Evolutionary conservation across 108 stramenopile genomes (phyloP), one percentile per base, ranked within the genome.

Genomic region (Seminavis robusta): DNA sequence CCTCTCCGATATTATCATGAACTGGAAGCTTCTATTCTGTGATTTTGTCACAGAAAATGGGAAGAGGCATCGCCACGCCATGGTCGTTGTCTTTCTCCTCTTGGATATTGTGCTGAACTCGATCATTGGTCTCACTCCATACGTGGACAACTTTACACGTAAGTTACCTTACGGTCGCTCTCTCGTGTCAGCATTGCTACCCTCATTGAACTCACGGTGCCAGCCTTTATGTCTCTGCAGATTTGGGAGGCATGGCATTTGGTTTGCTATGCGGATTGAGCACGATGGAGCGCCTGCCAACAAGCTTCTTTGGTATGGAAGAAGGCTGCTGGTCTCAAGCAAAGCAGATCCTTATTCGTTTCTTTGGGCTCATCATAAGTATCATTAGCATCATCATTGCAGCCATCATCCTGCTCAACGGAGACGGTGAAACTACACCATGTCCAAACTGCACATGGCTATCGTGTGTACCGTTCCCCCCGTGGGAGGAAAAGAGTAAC

Each of bases 91-190:
- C 15, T 71, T 77, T 3, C 71, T 95, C 16, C 17, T 89, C 1
- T 45, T 95, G 3, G 91, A 91, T 53, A 93, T 93, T 51, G 51
- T 81, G 4, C 37, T 95, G 32, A 95, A 95, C 59, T 83, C 73
- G 34, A 51, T 89, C 19, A 80, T 94, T 44, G 93, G 93, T 24
- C 57, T 94, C 25, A 84, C 89, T 27, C 93, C 93, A 0, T 88
- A 81, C 52, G 80, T 95, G 29, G 94, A 95, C 64, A 95, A 95
- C 67, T 95, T 93, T 58, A 92, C 87, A 5, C 88, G 69, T 71
- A 63, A 71, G 69, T 71, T 31, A 15, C 32, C 44, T 2, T 47
- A 19, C 31, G 10, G 68, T 16, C 67, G 70, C 6, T 10, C 11
- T 21, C 39, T 33, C 15, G n/a, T 59, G 5, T 21, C 15, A 47